phyloP scores from a whole-genome alignment of 805 yeast species.

The Soucietia sequanensis region DNA sequence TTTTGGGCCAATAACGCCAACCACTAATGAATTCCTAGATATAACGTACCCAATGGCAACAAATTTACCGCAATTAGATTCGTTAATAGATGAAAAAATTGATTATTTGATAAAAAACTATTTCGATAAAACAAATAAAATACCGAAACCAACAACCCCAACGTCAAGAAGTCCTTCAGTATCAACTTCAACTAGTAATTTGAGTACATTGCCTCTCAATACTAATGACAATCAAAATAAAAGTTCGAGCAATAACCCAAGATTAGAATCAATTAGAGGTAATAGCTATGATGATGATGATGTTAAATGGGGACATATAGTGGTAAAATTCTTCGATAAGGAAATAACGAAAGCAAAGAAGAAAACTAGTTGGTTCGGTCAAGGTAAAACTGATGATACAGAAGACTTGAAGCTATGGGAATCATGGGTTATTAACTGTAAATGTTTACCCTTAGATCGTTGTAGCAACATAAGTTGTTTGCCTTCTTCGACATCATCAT shows the following conservation, averaged over 20 bases:
- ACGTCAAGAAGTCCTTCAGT: conserved; percentile 6
- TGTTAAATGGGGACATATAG: conserved; percentile 25
- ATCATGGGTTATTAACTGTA: conserved; percentile 59
- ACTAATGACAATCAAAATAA: no score
- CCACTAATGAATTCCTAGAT: conserved; percentile 52
- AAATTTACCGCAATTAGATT: conserved; percentile 49
- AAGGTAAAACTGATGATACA: conserved; percentile 14
- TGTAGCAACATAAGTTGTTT: background rate
- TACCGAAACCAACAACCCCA: conserved; percentile 9
- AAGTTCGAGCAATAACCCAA: no score
- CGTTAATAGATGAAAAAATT: conserved; percentile 36
- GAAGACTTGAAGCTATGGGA: conserved; percentile 63
- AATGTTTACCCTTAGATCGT: conserved; percentile 38
- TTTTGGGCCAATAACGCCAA: conserved; percentile 63
- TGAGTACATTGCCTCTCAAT: no score
- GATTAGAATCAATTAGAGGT: no score
- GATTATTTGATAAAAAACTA: conserved; percentile 28
- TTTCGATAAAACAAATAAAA: conserved; percentile 14
- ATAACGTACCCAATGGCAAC: conserved; percentile 57
- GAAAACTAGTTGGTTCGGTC: conserved; percentile 58
- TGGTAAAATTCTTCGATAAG: conserved; percentile 39
- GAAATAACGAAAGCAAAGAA: conserved; percentile 35
- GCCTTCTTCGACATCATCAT: background rate
- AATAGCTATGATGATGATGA: background rate
- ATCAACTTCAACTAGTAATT: conserved; percentile 18